Percentiles rank a stretch among this genome's conserved stretches.
Evolutionary conservation across 306 rosid genomes (phyloP).

Genomic region (Gastrolobium villosum): DNA sequence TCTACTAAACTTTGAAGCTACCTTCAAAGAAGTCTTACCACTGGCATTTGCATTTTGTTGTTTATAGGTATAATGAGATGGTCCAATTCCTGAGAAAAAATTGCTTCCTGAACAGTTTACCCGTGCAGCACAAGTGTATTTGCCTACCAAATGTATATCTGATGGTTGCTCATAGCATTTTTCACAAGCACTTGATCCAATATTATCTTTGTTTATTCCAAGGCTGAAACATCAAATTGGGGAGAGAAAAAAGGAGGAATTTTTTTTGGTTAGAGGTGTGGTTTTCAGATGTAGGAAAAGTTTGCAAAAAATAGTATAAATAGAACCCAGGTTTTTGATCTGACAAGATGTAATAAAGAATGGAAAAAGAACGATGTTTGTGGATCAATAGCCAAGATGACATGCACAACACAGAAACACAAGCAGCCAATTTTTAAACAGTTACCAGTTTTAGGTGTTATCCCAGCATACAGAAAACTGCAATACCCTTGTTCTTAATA

Average conservation of each 20-base stretch:
- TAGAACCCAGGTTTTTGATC: slow-evolving; percentile 20
- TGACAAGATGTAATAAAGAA: background rate
- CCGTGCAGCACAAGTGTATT: slow-evolving; percentile 42
- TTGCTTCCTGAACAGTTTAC: slow-evolving; percentile 46
- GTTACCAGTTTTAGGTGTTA: slow-evolving; percentile 16
- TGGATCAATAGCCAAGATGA: slow-evolving; percentile 22
- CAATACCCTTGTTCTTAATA: background rate
- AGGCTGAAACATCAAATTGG: slow-evolving; percentile 51
- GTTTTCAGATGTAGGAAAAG: slow-evolving; percentile 12
- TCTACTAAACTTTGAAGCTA: slow-evolving; percentile 47
- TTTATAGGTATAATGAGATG: slow-evolving; percentile 39
- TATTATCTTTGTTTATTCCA: slow-evolving; percentile 51
- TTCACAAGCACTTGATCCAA: slow-evolving; percentile 52
- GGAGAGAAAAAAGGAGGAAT: background rate
- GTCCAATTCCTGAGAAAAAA: slow-evolving; percentile 52
- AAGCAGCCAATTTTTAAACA: slow-evolving; percentile 26
- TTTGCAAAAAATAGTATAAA: slow-evolving; percentile 17
- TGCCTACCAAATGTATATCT: slow-evolving; percentile 45
- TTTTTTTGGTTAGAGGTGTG: slow-evolving; percentile 21
- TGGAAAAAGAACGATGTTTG: slow-evolving; percentile 10
- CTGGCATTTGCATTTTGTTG: slow-evolving; percentile 44
- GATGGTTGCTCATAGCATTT: slow-evolving; percentile 53
- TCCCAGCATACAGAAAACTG: slow-evolving; percentile 27
- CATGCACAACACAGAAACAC: slow-evolving; percentile 22
- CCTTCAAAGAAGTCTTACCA: slow-evolving; percentile 50